Evolutionary conservation across 805 yeast species (phyloP).

Genomic region (Candida coquimbonensis): DNA sequence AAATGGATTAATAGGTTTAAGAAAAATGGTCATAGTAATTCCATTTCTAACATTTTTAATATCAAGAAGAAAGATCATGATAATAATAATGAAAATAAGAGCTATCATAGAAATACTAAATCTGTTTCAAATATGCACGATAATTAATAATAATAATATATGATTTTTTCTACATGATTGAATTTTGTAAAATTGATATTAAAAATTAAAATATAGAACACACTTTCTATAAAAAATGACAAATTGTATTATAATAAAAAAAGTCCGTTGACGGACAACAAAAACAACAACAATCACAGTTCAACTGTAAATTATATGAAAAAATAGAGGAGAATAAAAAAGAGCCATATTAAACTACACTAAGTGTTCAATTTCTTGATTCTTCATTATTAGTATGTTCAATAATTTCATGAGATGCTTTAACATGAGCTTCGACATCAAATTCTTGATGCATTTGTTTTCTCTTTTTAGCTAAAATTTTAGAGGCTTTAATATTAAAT

Average conservation of each 20-base stretch:
- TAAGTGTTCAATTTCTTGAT: neutral
- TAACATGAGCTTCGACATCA: conserved; percentile 20
- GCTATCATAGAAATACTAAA: conserved; percentile 1
- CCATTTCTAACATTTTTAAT: conserved; percentile 3
- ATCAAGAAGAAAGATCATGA: neutral
- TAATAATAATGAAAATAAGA: neutral
- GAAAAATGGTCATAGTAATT: conserved; percentile 2
- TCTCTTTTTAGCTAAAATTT: conserved; percentile 44
- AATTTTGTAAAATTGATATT: neutral
- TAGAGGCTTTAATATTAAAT: conserved; percentile 69
- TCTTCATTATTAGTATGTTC: conserved; percentile 11
- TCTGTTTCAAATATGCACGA: conserved; percentile 1
- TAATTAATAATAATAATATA: too few relatives aligned
- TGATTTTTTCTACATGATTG: neutral
- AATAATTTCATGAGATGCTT: conserved; percentile 24
- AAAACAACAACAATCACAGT: neutral
- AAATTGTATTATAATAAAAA: too few relatives aligned
- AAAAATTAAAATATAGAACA: neutral
- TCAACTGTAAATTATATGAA: too few relatives aligned
- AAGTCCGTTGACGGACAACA: neutral
- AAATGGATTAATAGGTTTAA: neutral
- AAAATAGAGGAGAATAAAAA: neutral
- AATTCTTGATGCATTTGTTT: conserved; percentile 16
- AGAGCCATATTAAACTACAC: neutral
- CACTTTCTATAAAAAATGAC: neutral